phyloP scores from a whole-genome alignment of 306 rosid genomes.

The Psophocarpus tetragonolobus region DNA sequence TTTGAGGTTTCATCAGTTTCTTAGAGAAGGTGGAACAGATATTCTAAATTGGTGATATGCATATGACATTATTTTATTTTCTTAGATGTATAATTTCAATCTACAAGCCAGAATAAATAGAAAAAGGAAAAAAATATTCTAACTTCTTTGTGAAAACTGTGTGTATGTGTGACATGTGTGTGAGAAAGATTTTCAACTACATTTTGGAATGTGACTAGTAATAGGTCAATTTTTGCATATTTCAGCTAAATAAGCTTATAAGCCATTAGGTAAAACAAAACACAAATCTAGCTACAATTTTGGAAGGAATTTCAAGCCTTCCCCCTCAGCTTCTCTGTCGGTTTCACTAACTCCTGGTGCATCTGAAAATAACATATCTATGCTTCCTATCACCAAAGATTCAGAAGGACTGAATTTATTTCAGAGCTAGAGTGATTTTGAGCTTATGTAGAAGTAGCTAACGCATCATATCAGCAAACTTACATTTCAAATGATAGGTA shows the following conservation, averaged over 20 bases:
- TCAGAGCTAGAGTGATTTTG: conserved; percentile 12
- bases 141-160: neutral
- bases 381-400: neutral
- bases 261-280: neutral
- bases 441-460: neutral
- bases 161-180: no score
- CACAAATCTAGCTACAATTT: neutral
- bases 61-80: neutral
- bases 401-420: conserved; percentile 10
- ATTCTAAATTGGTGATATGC: neutral
- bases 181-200: no score
- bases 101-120: neutral
- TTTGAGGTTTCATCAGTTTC: neutral
- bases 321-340: neutral
- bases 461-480: neutral
- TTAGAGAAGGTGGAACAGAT: neutral
- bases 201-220: neutral
- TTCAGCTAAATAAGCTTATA: neutral
- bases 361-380: neutral
- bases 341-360: neutral
- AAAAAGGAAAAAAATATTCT: neutral
- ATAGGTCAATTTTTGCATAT: neutral
- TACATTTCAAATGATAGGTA: neutral
- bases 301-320: neutral
- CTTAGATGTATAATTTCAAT: neutral